Conservation (phyloP, 225 moss, liverwort and hornwort species). For the Marchantia polymorpha region DNA sequence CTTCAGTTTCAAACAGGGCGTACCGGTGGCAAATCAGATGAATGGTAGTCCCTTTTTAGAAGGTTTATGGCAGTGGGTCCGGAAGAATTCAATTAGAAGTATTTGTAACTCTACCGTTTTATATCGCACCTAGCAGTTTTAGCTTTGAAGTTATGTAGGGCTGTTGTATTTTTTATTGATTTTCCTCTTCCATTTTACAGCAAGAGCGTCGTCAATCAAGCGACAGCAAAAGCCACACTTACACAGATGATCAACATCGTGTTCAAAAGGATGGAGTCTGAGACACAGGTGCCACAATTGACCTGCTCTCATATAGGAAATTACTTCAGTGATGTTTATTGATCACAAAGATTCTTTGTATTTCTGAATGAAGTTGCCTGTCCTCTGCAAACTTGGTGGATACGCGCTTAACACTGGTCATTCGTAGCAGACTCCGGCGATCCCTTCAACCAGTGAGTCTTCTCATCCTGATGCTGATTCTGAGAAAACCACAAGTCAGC, state of each 20-base stretch:
- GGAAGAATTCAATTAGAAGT: neutral
- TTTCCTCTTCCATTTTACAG: conserved; percentile 44
- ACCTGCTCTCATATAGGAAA: neutral
- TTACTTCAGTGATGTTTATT: neutral
- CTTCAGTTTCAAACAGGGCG: neutral
- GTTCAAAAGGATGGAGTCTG: conserved; percentile 91
- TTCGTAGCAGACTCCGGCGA: conserved; percentile 33
- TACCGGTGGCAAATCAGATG: neutral
- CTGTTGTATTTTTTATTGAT: neutral
- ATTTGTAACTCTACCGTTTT: neutral
- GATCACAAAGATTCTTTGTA: neutral
- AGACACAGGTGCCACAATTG: conserved; percentile 52
- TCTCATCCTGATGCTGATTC: conserved; percentile 6
- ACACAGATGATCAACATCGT: conserved; percentile 99
- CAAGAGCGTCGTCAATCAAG: conserved; percentile 90
- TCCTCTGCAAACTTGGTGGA: neutral
- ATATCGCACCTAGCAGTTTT: neutral
- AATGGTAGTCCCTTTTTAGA: neutral
- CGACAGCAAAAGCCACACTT: conserved; percentile 92
- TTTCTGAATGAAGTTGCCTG: neutral
- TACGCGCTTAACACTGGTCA: neutral
- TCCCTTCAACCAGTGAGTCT: conserved; percentile 24
- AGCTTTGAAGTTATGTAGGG: neutral
- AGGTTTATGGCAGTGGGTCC: too few relatives aligned
- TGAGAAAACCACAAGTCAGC: conserved; percentile 8